Base-by-base conservation (phyloP, 169 alveolate genomes). In the Besnoitia besnoiti region DNA sequence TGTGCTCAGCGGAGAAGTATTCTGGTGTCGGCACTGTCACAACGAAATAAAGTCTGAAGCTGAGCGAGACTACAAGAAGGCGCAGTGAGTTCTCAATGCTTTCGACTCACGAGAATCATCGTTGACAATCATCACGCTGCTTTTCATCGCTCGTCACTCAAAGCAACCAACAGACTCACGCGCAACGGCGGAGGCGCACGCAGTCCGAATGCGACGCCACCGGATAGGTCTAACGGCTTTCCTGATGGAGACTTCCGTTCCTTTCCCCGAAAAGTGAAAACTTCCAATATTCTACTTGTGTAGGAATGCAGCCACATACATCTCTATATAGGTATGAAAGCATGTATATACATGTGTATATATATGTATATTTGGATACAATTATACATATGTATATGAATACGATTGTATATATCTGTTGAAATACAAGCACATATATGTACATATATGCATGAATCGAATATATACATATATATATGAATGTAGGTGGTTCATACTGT, bases 21-120 rank as follows among this genome's bases (percentile, higher is more conserved):
- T 62, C 90, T 95, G 95, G 95, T 95, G 96, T 67, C 91, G 96
- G n/a, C 96, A 95, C 91, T 95, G 96, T 59, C 96, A 95, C 88
- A 95, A 95, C 92, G 96, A 92, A 51, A 92, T 85, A 40, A 91
- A 85, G n/a, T 4, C 40, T 50, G 90, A 50, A 10, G 55, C 50
- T 40, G 95, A 94, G 35, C 21, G 14, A 67, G 89, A 82, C 35
- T 55, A 35, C 30, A 12, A 30, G 30, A 82, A 91, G 67, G 91
- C 91, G 8, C 94, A 91, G 94, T 91, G 7, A 77, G 94, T 73
- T 30, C n/a, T n/a, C n/a, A n/a, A n/a, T n/a, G n/a, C n/a, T n/a
- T n/a, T n/a, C n/a, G n/a, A n/a, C n/a, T n/a, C n/a, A n/a, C n/a
- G n/a, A n/a, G n/a, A n/a, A n/a, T n/a, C n/a, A n/a, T n/a, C n/a